phyloP scores from a whole-genome alignment of 2,329 filamentous ascomycete species.

The Aspergillus terreus region DNA sequence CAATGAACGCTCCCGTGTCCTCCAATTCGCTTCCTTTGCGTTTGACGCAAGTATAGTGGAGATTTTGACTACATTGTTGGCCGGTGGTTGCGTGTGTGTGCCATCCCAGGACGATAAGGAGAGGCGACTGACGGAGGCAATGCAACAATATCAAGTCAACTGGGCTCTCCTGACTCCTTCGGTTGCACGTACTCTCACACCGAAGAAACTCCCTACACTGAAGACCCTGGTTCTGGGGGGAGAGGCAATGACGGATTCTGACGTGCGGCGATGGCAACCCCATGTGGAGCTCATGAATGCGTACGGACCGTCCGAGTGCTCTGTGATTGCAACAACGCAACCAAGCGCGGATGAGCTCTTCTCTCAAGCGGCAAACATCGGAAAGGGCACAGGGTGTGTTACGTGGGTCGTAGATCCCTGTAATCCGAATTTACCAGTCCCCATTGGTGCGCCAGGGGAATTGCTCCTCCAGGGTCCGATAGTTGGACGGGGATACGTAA shows the following conservation, averaged over 20 bases:
- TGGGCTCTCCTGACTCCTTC: background rate
- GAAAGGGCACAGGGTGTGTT: constrained; percentile 5
- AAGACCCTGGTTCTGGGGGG: background rate
- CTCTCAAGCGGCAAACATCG: background rate
- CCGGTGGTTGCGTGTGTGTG: background rate
- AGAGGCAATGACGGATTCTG: background rate
- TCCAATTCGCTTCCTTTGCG: background rate
- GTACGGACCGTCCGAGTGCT: constrained; percentile 11
- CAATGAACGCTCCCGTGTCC: background rate
- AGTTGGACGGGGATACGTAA: constrained; percentile 35
- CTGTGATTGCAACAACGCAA: background rate
- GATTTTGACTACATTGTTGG: background rate
- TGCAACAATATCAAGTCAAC: background rate
- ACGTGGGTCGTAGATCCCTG: constrained; percentile 24
- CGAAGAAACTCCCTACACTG: background rate
- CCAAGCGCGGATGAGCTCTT: background rate
- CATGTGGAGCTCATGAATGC: background rate
- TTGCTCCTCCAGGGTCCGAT: constrained; percentile 40
- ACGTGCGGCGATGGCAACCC: background rate
- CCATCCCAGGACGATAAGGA: background rate
- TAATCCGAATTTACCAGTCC: constrained; percentile 8
- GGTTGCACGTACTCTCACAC: background rate
- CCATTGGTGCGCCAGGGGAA: constrained; percentile 33
- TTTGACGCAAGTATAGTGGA: background rate
- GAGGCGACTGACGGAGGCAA: background rate